A percentile compares a stretch with the other conserved stretches of the same genome.
phyloP scores from a whole-genome alignment of 345 rosid species.

The Arabis alpina region DNA sequence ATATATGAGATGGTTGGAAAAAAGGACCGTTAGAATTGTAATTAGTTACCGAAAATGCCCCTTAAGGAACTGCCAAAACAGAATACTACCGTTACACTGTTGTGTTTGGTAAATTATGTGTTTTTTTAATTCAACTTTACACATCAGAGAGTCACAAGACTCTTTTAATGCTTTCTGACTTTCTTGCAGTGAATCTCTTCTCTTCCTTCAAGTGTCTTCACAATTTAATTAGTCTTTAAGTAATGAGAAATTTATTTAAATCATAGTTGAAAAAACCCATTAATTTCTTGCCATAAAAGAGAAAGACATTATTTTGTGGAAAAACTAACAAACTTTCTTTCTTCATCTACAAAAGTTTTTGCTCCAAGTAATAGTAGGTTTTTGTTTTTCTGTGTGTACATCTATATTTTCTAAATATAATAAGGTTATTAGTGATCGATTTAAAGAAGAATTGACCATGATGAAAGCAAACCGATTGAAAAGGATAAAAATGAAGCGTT shows the following conservation, averaged over 20 bases:
- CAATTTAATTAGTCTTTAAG: conserved; percentile 11
- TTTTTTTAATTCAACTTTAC: conserved; percentile 34
- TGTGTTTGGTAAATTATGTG: conserved; percentile 27
- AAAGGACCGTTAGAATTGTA: conserved; percentile 33
- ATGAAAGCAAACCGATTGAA: background rate
- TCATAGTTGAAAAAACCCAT: background rate
- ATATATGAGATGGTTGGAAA: conserved; percentile 7
- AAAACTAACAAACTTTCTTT: too few species aligned
- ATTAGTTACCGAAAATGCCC: conserved; percentile 34
- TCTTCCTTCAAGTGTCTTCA: conserved; percentile 12
- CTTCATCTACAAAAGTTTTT: too few species aligned
- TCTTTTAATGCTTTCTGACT: conserved; percentile 38
- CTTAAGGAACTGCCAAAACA: conserved; percentile 46
- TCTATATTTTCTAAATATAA: background rate
- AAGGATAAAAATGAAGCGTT: conserved; percentile 17
- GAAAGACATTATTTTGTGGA: too few species aligned
- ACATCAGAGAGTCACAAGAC: conserved; percentile 35
- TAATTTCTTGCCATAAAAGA: too few species aligned
- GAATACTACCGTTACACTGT: conserved; percentile 48
- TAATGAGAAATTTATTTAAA: background rate
- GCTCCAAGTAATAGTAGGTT: too few species aligned
- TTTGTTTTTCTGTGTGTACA: too few species aligned
- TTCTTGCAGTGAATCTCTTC: conserved; percentile 30
- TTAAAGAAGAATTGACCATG: background rate
- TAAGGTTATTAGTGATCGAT: background rate